phyloP scores from a whole-genome alignment of 768 basidiomycete species.

The Tylopilus sp. region DNA sequence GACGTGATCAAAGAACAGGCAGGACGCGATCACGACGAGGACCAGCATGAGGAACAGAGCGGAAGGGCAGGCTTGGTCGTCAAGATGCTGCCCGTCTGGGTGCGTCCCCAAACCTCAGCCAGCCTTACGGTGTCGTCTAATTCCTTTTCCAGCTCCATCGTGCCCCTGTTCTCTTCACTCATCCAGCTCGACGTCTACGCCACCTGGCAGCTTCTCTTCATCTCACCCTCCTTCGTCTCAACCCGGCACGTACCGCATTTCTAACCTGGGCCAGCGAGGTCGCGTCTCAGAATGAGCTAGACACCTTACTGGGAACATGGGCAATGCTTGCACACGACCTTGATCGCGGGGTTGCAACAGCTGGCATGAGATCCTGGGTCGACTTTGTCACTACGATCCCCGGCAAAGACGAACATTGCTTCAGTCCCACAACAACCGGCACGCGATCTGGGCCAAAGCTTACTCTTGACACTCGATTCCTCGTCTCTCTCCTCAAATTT shows the following conservation, averaged over 20 bases:
- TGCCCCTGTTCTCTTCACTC: conserved; percentile 74
- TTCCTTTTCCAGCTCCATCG: conserved; percentile 66
- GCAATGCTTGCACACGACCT: conserved; percentile 66
- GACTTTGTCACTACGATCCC: conserved; percentile 24
- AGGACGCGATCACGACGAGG: conserved; percentile 29
- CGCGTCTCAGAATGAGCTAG: conserved; percentile 46
- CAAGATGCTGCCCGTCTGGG: conserved; percentile 88
- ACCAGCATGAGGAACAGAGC: conserved; percentile 1
- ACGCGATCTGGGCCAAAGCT: conserved; percentile 18
- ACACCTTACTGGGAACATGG: conserved; percentile 70
- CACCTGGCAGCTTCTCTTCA: conserved; percentile 60
- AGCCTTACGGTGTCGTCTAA: conserved; percentile 6
- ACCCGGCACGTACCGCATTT: conserved; percentile 45
- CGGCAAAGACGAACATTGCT: conserved; percentile 1
- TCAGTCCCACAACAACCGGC: background rate
- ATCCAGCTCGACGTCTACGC: conserved; percentile 75
- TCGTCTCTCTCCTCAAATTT: conserved; percentile 46
- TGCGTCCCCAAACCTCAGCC: conserved; percentile 36
- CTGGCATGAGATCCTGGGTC: conserved; percentile 55
- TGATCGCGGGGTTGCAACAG: conserved; percentile 56
- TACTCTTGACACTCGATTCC: conserved; percentile 30
- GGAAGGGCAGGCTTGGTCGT: conserved; percentile 35
- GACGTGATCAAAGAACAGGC: conserved; percentile 42
- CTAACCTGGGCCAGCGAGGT: conserved; percentile 48
- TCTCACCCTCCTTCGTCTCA: conserved; percentile 56